phyloP scores from a whole-genome alignment of 345 rosid species.

The Sisymbrium altissimum region DNA sequence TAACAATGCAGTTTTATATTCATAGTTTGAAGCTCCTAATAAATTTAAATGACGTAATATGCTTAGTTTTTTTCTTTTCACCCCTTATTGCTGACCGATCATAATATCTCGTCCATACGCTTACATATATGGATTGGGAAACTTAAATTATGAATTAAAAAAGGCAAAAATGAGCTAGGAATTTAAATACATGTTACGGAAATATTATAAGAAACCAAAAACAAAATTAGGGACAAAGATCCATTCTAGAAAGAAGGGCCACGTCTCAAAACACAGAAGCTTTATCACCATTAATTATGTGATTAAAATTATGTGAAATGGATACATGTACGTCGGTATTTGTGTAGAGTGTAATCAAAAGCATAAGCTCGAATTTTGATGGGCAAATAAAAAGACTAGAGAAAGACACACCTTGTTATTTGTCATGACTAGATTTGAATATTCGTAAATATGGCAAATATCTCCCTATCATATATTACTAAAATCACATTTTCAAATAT shows the following conservation, averaged over 20 bases:
- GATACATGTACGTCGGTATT: constrained; percentile 29
- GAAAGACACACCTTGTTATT: constrained; percentile 33
- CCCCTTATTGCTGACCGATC: not conserved
- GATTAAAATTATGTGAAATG: constrained; percentile 13
- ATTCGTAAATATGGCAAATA: constrained; percentile 12
- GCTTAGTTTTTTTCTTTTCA: not conserved
- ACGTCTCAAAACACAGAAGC: constrained; percentile 30
- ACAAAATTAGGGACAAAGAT: constrained; percentile 26
- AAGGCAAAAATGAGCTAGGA: not conserved
- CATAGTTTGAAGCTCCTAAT: not conserved
- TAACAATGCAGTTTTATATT: not conserved
- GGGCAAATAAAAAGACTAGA: constrained; percentile 30
- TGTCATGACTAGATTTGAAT: constrained; percentile 16
- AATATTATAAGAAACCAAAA: not conserved
- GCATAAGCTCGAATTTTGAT: constrained; percentile 35
- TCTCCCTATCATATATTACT: not conserved
- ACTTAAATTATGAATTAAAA: not conserved
- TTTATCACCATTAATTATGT: constrained; percentile 25
- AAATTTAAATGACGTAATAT: not conserved
- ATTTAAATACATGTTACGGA: not conserved
- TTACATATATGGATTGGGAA: not conserved
- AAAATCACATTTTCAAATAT: not conserved
- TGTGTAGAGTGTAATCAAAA: constrained; percentile 32
- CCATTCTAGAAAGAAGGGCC: constrained; percentile 36
- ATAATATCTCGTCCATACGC: not conserved